Evolutionary conservation across 169 alveolate genomes (phyloP), one percentile per base, ranked within the genome.

Genomic region (Eimeria necatrix): DNA sequence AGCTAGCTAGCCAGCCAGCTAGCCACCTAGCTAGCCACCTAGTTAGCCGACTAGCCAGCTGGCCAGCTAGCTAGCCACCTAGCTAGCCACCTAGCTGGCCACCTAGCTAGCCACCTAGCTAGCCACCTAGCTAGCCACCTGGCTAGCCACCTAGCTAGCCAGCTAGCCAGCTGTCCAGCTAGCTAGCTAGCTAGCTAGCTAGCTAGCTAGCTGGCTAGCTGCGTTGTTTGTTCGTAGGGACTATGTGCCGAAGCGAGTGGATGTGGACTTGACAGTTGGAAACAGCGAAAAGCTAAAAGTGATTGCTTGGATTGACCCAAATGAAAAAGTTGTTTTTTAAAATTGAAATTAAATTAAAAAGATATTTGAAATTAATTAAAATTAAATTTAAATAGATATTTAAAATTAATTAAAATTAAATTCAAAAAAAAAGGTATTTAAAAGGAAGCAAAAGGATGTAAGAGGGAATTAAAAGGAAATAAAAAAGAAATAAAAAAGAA

Each of bases 281-380:
- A 95, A 97, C 74, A 95, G 96, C 64, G 95, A 96, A 10, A 95
- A 97, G 64, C 97, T 96, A 4, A 97, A 98, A 78, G 97, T 98
- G n/a, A 97, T 98, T 93, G 97, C 97, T 93, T 98, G 99, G 99
- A 97, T 98, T 9, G 98, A 98, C 89, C 99, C 99, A 1, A 97
- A 96, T 70, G 99, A 98, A 86, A 97, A 96, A 84, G 98, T 98
- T 0, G 96, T 97, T 18, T 96, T 98, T 94, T 96, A 51, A 26
- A 48, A 12, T 4, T 8, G 83, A 32, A 32, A 2, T 32, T 32
- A 32, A 32, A 32, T 32, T 32, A 2, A 32, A 32, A 32, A 32
- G 41, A 32, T 32, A 32, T 32, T 32, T 32, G 2, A 32, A 32
- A 0, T 32, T 32, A 32, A 0, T 32, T 32, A 0, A 32, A 32